Evolutionary conservation across 176 grass and related monocot species (phyloP), one percentile per base, ranked within the genome.

Genomic region (Ananas comosus): DNA sequence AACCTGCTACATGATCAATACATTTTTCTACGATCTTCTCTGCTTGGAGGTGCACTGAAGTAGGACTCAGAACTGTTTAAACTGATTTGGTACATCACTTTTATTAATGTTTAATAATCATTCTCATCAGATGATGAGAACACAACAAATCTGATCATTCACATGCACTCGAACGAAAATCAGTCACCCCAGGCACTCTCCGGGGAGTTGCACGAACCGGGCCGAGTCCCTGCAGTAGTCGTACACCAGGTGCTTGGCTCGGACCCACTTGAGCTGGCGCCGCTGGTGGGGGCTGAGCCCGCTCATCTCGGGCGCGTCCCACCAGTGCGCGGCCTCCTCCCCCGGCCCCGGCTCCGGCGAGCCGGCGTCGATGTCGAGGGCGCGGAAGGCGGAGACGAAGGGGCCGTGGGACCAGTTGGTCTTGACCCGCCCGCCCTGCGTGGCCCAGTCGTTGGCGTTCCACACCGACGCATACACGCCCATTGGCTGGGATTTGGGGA

Each of bases 201-300:
- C 12, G 4, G 89, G 89, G 51, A 80, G 71, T 0, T 11, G 63
- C 11, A 79, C 74, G 49, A 83, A 96, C 12, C 82, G 64, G 50
- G 67, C 53, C 0, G 58, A 64, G 49, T 91, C 87, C 7, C 23
- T 64, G 64, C 85, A 96, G 80, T 96, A 96, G 54, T 96, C 81
- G 64, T 96, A 96, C 48, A 68, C 68, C 84, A 96, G 21, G 74
- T 91, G 88, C 74, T 91, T 96, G 73, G 71, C 84, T 57, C 82
- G 76, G 58, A 91, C 91, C 91, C 87, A 91, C 52, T 24, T 86
- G 48, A 96, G 79, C 81, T 81, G 88, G 81, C 87, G 89, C 82
- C 87, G 84, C 91, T 81, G 81, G 58, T 96, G 86, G 48, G 86
- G 68, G 68, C 21, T 48, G n/a, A 59, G 54, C 59, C 78, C 87